Evolutionary conservation across 257 asterid species (phyloP), one percentile per base, ranked within the genome.

Genomic region (Linderniella brevidens): DNA sequence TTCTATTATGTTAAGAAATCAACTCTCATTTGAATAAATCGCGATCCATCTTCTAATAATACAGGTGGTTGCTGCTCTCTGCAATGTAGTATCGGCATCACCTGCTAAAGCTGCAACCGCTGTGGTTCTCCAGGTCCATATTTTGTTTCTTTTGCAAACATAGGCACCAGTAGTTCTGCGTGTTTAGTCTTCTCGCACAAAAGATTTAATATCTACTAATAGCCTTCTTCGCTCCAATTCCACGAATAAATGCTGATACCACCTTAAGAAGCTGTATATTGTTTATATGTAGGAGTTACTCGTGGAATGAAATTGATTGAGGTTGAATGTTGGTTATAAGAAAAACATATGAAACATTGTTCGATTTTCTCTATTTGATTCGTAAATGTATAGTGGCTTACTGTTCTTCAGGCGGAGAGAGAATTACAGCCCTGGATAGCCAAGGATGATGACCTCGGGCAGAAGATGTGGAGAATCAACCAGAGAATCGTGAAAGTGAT

Each of bases 91-190:
- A 46, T 70, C 93, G 46, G 93, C 99, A 52, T 68, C 80, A 50
- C 99, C 99, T 25, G 81, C 96, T 14, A 90, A 85, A 70, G 99
- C 96, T 63, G 80, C 99, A 41, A 72, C 99, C 36, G 96, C 99
- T 53, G 83, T 90, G 49, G 86, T 90, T 68, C 99, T 85, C 66
- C 99, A 85, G 99, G 99, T 90, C 71, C 60, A 59, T 71, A 73
- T 64, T 77, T 70, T 62, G 71, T 58, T 59, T 66, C 64, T 56
- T 76, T 67, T 59, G 65, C 54, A 58, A 41, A n/a, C 50, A 14
- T 25, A 41, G 49, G 36, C 51, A 13, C 14, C 54, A 47, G 17
- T 25, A 19, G 16, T 49, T 39, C 49, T 35, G 37, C 46, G 14
- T 38, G 41, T 4, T 50, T 17, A 35, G 19, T 4, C 49, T 62